Conservation (phyloP, 2,329 filamentous ascomycete species). For the Coccinonectria pachysandricola region DNA sequence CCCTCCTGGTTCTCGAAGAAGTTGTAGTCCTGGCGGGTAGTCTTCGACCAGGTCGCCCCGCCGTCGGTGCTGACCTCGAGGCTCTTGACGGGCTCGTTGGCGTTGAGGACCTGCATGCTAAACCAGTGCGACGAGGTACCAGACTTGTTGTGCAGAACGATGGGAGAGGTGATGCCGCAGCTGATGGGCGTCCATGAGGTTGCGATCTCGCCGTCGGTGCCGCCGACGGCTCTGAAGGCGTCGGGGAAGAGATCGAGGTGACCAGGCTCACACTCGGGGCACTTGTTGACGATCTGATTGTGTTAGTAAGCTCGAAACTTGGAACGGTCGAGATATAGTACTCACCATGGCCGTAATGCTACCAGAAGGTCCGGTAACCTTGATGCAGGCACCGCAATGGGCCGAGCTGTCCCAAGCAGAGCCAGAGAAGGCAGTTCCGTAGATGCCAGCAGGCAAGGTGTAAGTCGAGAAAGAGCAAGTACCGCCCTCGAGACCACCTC, state of each 20-base stretch:
- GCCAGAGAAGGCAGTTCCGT: slow-evolving; percentile 51
- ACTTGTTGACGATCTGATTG: slow-evolving; percentile 33
- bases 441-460: slow-evolving; percentile 47
- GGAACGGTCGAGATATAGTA: too few species aligned
- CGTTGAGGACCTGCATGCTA: slow-evolving; percentile 50
- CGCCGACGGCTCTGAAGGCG: slow-evolving; percentile 29
- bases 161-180: slow-evolving; percentile 32
- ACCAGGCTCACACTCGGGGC: slow-evolving; percentile 29
- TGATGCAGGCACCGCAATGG: slow-evolving; percentile 52
- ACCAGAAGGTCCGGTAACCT: slow-evolving; percentile 46
- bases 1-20: slow-evolving; percentile 51
- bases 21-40: slow-evolving; percentile 44
- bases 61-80: slow-evolving; percentile 53
- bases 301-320: not conserved
- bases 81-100: slow-evolving; percentile 43
- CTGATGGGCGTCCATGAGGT: slow-evolving; percentile 27
- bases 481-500: slow-evolving; percentile 47
- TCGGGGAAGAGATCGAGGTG: slow-evolving; percentile 36
- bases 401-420: slow-evolving; percentile 44
- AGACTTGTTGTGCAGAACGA: slow-evolving; percentile 34
- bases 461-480: slow-evolving; percentile 55
- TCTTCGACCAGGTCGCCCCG: slow-evolving; percentile 47
- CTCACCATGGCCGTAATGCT: slow-evolving; percentile 55
- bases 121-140: slow-evolving; percentile 33
- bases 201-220: slow-evolving; percentile 25